A percentile compares a stretch with the other conserved stretches of the same genome.
These are phyloP conservation scores for Suillus subaureus DNA, from an alignment of 768 basidiomycete species.

Conservation along the genomic window DNA sequence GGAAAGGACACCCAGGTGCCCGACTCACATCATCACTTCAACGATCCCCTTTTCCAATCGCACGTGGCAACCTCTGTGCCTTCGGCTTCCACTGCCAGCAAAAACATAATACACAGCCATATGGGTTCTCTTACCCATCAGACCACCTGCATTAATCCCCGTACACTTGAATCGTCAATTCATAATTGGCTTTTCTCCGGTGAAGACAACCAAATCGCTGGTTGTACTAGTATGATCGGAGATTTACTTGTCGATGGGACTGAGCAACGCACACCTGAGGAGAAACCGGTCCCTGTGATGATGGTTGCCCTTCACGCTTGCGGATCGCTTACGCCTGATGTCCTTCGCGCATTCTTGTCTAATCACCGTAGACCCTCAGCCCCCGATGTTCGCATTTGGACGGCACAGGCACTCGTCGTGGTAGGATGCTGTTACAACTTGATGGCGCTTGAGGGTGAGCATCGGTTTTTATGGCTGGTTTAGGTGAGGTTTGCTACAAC, in stretches of 20 bases:
- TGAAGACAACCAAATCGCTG: constrained; percentile 1
- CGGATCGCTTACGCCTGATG: constrained; percentile 70
- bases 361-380: constrained; percentile 21
- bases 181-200: constrained; percentile 51
- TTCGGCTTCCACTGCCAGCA: constrained; percentile 3
- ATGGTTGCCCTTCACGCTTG: constrained; percentile 77
- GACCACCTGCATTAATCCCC: constrained; percentile 55
- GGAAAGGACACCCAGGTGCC: constrained; percentile 8
- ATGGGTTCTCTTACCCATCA: constrained; percentile 52
- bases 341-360: constrained; percentile 55
- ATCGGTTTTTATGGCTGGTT: background rate
- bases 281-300: constrained; percentile 45
- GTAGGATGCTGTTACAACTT: constrained; percentile 85
- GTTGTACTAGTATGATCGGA: background rate
- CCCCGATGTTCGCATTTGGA: constrained; percentile 40
- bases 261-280: background rate
- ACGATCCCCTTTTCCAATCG: background rate
- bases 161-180: constrained; percentile 47
- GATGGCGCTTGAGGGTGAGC: constrained; percentile 51
- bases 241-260: background rate
- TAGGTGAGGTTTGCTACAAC: constrained; percentile 10
- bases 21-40: background rate
- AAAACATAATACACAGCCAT: background rate
- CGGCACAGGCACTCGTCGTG: constrained; percentile 52
- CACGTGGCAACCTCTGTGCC: constrained; percentile 3